A percentile compares a stretch with the other conserved stretches of the same genome.
phyloP scores from a whole-genome alignment of 176 grass and related monocot genomes.

The Rhynchospora tenuis region DNA sequence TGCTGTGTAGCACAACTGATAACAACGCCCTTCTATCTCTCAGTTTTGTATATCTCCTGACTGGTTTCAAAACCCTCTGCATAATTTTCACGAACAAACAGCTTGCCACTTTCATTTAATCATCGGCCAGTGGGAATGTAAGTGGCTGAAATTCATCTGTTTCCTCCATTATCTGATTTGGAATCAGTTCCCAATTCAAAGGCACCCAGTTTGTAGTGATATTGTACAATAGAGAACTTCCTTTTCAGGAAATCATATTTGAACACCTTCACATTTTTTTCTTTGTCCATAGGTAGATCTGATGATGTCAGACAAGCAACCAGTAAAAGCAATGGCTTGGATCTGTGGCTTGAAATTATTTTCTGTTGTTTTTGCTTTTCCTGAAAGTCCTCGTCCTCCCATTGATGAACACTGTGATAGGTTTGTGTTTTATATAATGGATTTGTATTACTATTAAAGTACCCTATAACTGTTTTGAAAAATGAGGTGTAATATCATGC shows the following conservation, averaged over 20 bases:
- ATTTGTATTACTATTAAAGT: background rate
- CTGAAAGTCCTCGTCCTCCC: constrained; percentile 38
- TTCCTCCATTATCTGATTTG: too few species aligned
- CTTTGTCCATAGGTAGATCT: constrained; percentile 59
- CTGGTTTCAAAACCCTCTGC: too few species aligned
- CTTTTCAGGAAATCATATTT: background rate
- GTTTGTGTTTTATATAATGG: constrained; percentile 42
- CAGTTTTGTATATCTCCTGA: too few species aligned
- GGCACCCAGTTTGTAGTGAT: background rate
- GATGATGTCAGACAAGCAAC: constrained; percentile 83
- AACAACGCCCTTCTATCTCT: too few species aligned
- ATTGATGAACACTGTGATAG: constrained; percentile 56
- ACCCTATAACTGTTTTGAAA: background rate
- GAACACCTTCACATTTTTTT: background rate
- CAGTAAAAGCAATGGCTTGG: constrained; percentile 61
- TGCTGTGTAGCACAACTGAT: too few species aligned
- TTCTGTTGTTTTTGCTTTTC: constrained; percentile 78
- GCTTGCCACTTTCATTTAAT: too few species aligned
- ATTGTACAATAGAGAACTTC: background rate
- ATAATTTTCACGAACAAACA: too few species aligned
- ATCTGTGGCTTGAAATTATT: constrained; percentile 70
- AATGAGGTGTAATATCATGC: background rate
- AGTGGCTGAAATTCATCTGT: too few species aligned
- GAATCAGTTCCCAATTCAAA: too few species aligned
- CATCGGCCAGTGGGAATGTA: too few species aligned